Percentiles rank a stretch among this genome's conserved stretches.
phyloP scores from a whole-genome alignment of 2,329 filamentous ascomycete genomes.

The Cercospora beticola region DNA sequence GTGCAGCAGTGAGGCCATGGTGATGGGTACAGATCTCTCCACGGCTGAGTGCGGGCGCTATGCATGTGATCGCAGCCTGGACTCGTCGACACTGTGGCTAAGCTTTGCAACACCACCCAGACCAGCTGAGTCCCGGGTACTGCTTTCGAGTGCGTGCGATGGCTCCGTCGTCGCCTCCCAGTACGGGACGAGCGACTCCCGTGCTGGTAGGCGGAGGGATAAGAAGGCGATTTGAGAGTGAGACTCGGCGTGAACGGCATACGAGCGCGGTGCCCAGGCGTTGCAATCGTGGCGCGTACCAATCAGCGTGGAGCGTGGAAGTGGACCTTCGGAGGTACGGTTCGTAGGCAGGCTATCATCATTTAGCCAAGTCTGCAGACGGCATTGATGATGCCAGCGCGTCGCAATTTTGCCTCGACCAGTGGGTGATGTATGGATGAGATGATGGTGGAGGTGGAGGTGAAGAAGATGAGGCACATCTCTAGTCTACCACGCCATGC shows the following conservation, averaged over 20 bases:
- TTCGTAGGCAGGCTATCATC: not conserved
- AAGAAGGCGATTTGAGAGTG: not conserved
- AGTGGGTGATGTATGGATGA: not conserved
- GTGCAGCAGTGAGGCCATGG: conserved; percentile 18
- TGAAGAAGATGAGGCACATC: not conserved
- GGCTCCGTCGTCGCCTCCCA: not conserved
- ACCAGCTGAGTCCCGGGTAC: not conserved
- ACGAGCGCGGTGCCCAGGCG: not conserved
- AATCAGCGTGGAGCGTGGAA: not conserved
- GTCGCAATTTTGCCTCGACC: not conserved
- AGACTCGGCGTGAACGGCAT: not conserved
- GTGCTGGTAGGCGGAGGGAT: not conserved
- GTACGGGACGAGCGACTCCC: not conserved
- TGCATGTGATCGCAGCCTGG: conserved; percentile 10
- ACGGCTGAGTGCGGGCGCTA: not conserved
- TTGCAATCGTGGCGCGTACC: not conserved
- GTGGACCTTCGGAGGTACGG: not conserved
- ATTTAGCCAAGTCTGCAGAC: not conserved
- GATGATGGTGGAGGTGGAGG: not conserved
- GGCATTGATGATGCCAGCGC: not conserved
- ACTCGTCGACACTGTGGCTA: conserved; percentile 5
- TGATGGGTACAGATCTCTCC: not conserved
- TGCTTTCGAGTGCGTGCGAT: not conserved
- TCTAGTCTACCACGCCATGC: not conserved
- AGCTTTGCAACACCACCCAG: not conserved